Evolutionary conservation across 495 filamentous ascomycete species (phyloP).

Genomic region (Amniculicola lignicola): DNA sequence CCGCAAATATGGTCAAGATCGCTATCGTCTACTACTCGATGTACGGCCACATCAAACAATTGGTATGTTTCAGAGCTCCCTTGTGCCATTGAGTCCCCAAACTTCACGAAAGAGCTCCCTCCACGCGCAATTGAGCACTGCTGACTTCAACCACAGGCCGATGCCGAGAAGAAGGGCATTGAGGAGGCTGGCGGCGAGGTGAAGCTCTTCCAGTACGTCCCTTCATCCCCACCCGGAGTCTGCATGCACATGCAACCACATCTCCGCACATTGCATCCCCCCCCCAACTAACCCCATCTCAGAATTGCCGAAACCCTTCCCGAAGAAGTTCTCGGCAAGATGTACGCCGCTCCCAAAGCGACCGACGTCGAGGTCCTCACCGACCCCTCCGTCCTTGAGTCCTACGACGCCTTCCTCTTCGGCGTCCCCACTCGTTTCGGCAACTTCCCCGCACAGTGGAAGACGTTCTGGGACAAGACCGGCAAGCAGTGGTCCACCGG

Average conservation of each 20-base stretch:
- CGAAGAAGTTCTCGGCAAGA: conserved; percentile 75
- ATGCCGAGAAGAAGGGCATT: conserved; percentile 87
- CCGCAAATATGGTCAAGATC: conserved; percentile 80
- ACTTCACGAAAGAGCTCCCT: too few species aligned
- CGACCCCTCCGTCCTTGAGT: conserved; percentile 62
- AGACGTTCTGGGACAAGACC: conserved; percentile 81
- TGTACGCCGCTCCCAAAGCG: conserved; percentile 82
- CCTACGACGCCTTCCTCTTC: conserved; percentile 88
- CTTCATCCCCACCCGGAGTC: not conserved
- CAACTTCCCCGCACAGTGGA: conserved; percentile 98
- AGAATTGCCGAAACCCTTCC: conserved; percentile 81
- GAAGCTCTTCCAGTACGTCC: conserved; percentile 74
- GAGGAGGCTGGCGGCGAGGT: conserved; percentile 77
- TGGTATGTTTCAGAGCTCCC: conserved; percentile 20
- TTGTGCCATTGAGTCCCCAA: not conserved
- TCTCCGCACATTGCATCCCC: not conserved
- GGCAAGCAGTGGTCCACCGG: conserved; percentile 62
- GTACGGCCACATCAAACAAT: conserved; percentile 59
- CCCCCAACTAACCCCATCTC: not conserved
- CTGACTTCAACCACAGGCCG: conserved; percentile 54
- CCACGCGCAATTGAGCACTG: not conserved
- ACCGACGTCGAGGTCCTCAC: conserved; percentile 59
- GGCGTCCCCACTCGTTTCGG: conserved; percentile 98
- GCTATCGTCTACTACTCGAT: conserved; percentile 94
- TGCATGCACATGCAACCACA: not conserved